Conservation (phyloP, 352 stramenopile genomes). For the Globisporangium nagaii region DNA sequence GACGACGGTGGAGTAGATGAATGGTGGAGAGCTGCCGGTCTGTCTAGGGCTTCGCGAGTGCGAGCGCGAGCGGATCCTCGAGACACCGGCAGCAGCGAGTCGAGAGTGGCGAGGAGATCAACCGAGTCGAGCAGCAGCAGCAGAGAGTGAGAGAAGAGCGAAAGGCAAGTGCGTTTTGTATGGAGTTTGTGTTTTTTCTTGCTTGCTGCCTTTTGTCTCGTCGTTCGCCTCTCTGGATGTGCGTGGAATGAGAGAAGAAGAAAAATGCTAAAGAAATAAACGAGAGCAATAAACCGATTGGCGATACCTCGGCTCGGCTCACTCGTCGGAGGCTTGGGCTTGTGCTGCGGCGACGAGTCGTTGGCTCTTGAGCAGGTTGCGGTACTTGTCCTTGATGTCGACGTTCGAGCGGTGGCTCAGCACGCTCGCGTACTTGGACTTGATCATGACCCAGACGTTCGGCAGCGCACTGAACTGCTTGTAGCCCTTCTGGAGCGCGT, state of each 20-base stretch:
- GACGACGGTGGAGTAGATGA: too few species aligned
- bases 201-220: slow-evolving; percentile 5
- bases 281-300: background rate
- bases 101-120: background rate
- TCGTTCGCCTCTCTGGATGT: slow-evolving; percentile 2
- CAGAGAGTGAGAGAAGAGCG: background rate
- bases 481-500: slow-evolving; percentile 55
- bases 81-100: background rate
- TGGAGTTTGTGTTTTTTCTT: slow-evolving; percentile 5
- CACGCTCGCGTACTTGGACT: slow-evolving; percentile 37
- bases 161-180: slow-evolving; percentile 3
- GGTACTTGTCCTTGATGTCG: slow-evolving; percentile 83
- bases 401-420: slow-evolving; percentile 59
- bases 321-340: background rate
- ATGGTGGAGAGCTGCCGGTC: too few species aligned
- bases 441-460: slow-evolving; percentile 71
- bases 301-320: background rate
- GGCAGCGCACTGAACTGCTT: slow-evolving; percentile 35
- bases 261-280: slow-evolving; percentile 11
- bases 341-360: background rate
- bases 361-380: slow-evolving; percentile 56
- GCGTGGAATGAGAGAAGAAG: background rate
- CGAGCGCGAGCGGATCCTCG: background rate
- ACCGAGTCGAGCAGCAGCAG: background rate
- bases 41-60: background rate